Percentiles rank a stretch among this genome's conserved stretches.
These are phyloP conservation scores for Scedosporium dehoogii DNA, from an alignment of 2,329 filamentous ascomycete genomes.

Conservation along the genomic window DNA sequence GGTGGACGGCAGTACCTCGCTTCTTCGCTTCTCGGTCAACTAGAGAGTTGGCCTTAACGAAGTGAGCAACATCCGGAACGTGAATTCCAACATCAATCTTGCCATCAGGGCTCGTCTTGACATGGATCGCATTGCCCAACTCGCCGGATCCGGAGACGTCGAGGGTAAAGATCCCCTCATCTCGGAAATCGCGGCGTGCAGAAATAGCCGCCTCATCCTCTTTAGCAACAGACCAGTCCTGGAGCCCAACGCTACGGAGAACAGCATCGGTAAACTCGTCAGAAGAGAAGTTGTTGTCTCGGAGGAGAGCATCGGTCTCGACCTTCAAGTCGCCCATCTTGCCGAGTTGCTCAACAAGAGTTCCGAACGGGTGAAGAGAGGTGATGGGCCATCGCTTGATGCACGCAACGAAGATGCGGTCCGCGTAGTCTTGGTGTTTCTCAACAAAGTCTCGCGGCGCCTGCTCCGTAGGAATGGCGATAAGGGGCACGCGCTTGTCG, in stretches of 20 bases:
- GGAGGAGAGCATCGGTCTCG: conserved; percentile 90
- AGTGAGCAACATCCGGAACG: conserved; percentile 90
- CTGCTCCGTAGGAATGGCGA: conserved; percentile 96
- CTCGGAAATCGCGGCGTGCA: conserved; percentile 79
- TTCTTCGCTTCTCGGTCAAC: conserved; percentile 98
- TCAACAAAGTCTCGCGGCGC: conserved; percentile 96
- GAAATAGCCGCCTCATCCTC: conserved; percentile 68
- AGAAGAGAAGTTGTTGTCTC: conserved; percentile 97
- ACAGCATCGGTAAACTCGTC: conserved; percentile 98
- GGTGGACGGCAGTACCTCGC: conserved; percentile 88
- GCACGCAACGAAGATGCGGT: conserved; percentile 96
- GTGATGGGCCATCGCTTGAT: conserved; percentile 99
- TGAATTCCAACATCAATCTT: conserved; percentile 92
- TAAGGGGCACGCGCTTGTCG: conserved; percentile 95
- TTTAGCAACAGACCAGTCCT: conserved; percentile 79
- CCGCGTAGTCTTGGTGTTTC: conserved; percentile 94
- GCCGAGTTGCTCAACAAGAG: conserved; percentile 90
- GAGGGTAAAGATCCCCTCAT: conserved; percentile 82
- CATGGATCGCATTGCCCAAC: conserved; percentile 84
- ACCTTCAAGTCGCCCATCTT: conserved; percentile 97
- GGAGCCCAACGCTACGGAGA: conserved; percentile 79
- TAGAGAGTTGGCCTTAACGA: conserved; percentile 90
- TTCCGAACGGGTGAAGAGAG: conserved; percentile 97
- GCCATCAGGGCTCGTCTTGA: conserved; percentile 74
- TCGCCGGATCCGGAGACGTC: conserved; percentile 82